These are phyloP conservation scores for Zasmidium cellare DNA, from an alignment of 2,329 filamentous ascomycete species.

Conservation along the genomic window DNA sequence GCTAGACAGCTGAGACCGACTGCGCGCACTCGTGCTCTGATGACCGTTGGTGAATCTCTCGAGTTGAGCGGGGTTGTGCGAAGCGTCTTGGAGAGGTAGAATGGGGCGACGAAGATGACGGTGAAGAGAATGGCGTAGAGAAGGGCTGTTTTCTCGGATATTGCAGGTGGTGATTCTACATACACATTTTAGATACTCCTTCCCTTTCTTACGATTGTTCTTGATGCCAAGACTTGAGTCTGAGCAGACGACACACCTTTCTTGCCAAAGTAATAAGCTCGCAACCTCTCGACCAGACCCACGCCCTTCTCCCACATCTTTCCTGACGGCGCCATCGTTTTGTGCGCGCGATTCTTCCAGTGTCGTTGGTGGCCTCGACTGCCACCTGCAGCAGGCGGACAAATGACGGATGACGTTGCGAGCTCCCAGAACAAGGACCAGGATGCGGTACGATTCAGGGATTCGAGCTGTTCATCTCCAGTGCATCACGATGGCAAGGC, in stretches of 20 bases:
- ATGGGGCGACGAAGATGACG: slow-evolving; percentile 83
- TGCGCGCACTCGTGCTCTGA: slow-evolving; percentile 78
- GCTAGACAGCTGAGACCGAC: slow-evolving; percentile 73
- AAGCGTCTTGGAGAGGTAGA: slow-evolving; percentile 80
- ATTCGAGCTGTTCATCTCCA: not conserved
- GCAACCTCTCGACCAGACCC: slow-evolving; percentile 11
- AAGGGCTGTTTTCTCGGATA: slow-evolving; percentile 30
- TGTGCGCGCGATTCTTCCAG: not conserved
- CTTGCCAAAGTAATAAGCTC: slow-evolving; percentile 11
- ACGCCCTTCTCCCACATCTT: slow-evolving; percentile 13
- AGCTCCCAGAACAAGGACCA: not conserved
- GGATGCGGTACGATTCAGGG: not conserved
- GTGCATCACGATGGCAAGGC: not conserved
- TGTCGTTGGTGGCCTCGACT: not conserved
- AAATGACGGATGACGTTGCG: not conserved
- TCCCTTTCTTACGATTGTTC: slow-evolving; percentile 4
- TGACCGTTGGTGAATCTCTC: slow-evolving; percentile 85
- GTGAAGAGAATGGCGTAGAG: slow-evolving; percentile 66
- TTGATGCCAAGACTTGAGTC: slow-evolving; percentile 1
- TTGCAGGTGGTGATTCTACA: slow-evolving; percentile 19
- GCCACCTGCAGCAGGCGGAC: not conserved
- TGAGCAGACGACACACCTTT: slow-evolving; percentile 11
- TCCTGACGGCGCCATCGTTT: slow-evolving; percentile 15
- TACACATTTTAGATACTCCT: not conserved
- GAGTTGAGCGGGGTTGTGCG: slow-evolving; percentile 76